phyloP scores from a whole-genome alignment of 176 grass and related monocot genomes.

The Thalia dealbata region DNA sequence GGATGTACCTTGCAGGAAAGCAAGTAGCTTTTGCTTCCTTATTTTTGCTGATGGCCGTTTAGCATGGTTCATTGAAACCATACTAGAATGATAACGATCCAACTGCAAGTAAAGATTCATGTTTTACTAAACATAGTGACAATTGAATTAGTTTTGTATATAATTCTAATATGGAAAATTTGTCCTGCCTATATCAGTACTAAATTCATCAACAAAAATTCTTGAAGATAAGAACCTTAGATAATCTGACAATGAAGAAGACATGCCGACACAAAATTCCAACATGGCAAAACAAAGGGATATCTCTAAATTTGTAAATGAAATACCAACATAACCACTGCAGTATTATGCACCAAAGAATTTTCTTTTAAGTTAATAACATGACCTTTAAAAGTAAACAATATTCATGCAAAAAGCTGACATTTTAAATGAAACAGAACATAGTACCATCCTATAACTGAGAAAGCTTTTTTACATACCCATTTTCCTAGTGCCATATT shows the following conservation, averaged over 20 bases:
- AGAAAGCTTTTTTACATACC: slow-evolving; percentile 4
- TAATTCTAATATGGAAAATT: background rate
- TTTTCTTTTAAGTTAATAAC: background rate
- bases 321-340: background rate
- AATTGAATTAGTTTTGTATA: background rate
- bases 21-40: slow-evolving; percentile 79
- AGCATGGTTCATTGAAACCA: slow-evolving; percentile 33
- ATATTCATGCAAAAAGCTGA: background rate
- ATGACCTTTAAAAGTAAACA: background rate
- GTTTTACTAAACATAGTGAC: background rate
- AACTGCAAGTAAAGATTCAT: slow-evolving; percentile 46
- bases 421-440: background rate
- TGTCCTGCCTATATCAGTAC: background rate
- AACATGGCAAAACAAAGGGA: background rate
- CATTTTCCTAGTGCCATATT: slow-evolving; percentile 17
- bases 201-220: background rate
- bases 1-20: slow-evolving; percentile 60
- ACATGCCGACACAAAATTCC: background rate
- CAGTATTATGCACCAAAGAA: background rate
- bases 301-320: background rate
- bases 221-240: background rate
- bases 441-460: background rate
- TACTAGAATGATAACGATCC: slow-evolving; percentile 55
- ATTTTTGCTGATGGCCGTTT: slow-evolving; percentile 78
- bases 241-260: background rate